Percentiles rank a stretch among this genome's conserved stretches.
These are phyloP conservation scores for Macrolepiota albuminosa DNA, from an alignment of 768 basidiomycete species.

Conservation along the genomic window DNA sequence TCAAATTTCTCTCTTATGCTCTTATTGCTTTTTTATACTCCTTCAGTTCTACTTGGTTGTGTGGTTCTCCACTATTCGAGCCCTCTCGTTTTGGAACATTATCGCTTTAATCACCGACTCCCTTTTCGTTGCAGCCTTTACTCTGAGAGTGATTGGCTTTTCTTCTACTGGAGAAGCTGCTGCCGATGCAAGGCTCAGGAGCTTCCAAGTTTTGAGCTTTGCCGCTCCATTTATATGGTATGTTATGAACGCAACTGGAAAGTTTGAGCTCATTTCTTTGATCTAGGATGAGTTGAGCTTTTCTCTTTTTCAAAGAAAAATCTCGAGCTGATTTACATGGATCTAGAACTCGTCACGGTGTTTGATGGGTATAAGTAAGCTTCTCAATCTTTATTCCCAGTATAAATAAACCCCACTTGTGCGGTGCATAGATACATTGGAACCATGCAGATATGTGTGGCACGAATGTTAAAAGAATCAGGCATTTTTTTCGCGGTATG, in stretches of 20 bases:
- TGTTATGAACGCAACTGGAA: constrained; percentile 16
- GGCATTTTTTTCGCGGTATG: constrained; percentile 84
- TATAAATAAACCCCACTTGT: not conserved
- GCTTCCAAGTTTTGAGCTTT: constrained; percentile 88
- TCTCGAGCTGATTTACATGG: not conserved
- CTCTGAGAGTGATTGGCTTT: constrained; percentile 62
- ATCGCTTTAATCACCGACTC: constrained; percentile 70
- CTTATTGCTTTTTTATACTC: not conserved
- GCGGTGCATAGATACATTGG: constrained; percentile 62
- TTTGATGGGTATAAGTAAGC: constrained; percentile 77
- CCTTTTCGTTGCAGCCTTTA: constrained; percentile 70
- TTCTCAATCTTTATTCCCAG: not conserved
- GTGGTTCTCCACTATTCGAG: constrained; percentile 73
- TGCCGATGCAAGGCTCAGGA: constrained; percentile 44
- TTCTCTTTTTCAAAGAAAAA: not conserved
- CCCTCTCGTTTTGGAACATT: constrained; percentile 75
- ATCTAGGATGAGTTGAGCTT: constrained; percentile 75
- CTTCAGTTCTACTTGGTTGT: constrained; percentile 65
- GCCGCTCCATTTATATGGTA: constrained; percentile 87
- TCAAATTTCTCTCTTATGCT: constrained; percentile 15
- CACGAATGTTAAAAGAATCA: constrained; percentile 90
- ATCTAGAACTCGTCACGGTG: constrained; percentile 67
- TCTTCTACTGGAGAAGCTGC: constrained; percentile 29
- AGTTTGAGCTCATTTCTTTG: not conserved
- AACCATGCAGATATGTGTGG: constrained; percentile 90